Evolutionary conservation across 768 basidiomycete species (phyloP).

Genomic region (Amyloporia xantha): DNA sequence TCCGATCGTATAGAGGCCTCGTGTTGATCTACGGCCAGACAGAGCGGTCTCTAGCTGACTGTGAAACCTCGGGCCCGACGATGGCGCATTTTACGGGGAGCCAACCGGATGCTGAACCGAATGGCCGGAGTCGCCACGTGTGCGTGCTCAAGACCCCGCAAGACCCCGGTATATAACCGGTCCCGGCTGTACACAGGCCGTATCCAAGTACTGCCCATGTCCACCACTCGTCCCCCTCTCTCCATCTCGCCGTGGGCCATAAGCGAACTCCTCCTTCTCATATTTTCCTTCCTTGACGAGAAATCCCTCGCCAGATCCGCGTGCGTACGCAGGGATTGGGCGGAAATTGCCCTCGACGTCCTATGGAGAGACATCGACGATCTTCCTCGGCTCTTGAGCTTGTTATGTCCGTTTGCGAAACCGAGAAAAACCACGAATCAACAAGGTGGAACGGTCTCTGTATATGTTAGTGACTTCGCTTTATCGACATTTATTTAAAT

Average conservation of each 20-base stretch:
- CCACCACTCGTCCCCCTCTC: conserved; percentile 18
- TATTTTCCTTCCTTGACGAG: conserved; percentile 20
- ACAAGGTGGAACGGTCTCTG: neutral
- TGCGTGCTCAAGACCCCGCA: too few species aligned
- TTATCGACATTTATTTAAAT: neutral
- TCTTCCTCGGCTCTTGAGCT: conserved; percentile 37
- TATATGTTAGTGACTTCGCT: conserved; percentile 3
- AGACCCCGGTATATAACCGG: neutral
- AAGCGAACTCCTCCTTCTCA: conserved; percentile 18
- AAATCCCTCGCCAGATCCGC: conserved; percentile 26
- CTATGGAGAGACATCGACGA: conserved; percentile 51
- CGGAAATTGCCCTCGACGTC: conserved; percentile 47
- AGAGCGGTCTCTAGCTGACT: too few species aligned
- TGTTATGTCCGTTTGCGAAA: conserved; percentile 41
- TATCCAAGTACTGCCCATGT: neutral
- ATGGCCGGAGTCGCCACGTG: too few species aligned
- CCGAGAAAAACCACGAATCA: conserved; percentile 7
- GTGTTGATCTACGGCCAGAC: too few species aligned
- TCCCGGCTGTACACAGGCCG: neutral
- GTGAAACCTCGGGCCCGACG: too few species aligned
- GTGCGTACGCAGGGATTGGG: conserved; percentile 52
- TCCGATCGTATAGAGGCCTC: too few species aligned
- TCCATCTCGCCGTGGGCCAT: conserved; percentile 7
- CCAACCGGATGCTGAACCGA: too few species aligned
- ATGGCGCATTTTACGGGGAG: too few species aligned